Evolutionary conservation across 2,329 filamentous ascomycete species (phyloP).

Genomic region (Colletotrichum falcatum): DNA sequence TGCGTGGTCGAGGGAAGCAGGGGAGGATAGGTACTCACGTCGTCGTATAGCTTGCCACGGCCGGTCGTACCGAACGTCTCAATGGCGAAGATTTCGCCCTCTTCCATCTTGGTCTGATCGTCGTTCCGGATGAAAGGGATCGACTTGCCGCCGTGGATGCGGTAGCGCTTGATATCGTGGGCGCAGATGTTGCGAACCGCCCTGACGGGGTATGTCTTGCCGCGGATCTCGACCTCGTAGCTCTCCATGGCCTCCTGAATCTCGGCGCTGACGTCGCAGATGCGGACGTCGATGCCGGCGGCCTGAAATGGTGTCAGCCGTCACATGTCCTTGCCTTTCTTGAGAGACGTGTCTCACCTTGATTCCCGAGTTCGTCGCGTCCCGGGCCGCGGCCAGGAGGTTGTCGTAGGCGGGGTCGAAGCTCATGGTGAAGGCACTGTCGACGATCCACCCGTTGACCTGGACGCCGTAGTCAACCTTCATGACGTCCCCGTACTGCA

Average conservation of each 20-base stretch:
- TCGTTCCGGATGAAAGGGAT: constrained; percentile 92
- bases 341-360: constrained; percentile 53
- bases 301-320: background rate
- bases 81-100: constrained; percentile 94
- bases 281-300: constrained; percentile 90
- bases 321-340: background rate
- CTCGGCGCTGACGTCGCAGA: constrained; percentile 84
- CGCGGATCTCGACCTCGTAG: constrained; percentile 87
- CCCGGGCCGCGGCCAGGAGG: constrained; percentile 78
- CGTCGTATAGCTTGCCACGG: constrained; percentile 87
- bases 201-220: constrained; percentile 83
- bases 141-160: constrained; percentile 92
- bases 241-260: constrained; percentile 96
- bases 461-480: constrained; percentile 88
- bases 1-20: background rate
- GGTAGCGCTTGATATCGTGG: constrained; percentile 89
- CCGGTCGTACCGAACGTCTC: constrained; percentile 97
- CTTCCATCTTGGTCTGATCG: constrained; percentile 96
- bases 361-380: constrained; percentile 87
- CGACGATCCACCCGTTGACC: constrained; percentile 82
- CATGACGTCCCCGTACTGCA: constrained; percentile 81
- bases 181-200: constrained; percentile 88
- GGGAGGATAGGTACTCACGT: constrained; percentile 65
- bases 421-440: constrained; percentile 83
- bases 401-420: constrained; percentile 82